Evolutionary conservation across 1,284 basidiomycete species (phyloP), one percentile per base, ranked within the genome.

Genomic region (Papiliotrema terrestris): DNA sequence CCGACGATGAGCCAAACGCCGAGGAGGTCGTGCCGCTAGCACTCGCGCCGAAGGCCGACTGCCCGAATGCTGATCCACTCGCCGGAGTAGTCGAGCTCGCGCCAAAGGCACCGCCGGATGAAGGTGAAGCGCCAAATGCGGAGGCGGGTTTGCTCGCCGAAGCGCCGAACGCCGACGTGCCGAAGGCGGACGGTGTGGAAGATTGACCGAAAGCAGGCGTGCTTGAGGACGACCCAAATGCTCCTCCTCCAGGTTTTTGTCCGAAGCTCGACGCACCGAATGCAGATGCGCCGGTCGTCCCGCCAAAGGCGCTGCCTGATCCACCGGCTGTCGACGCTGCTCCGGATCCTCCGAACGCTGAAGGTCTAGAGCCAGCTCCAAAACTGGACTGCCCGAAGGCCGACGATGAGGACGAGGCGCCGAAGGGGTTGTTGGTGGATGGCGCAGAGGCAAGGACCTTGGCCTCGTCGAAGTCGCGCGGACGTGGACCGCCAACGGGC

Each of bases 41-140:
- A n/a, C 60, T 55, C 8, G 63, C 55, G 2, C 72, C 71, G 43
- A 74, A 74, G 1, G 68, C 59, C 37, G 71, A 65, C 54, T 68
- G 69, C 11, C 69, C 77, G 41, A 81, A 80, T 25, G 74, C 73
- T 22, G 57, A 41, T 23, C 54, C 45, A n/a, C 26, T 49, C 22
- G 54, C 43, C 8, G 57, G 47, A 26, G 60, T 42, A 6, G 55
- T 55, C 15, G 54, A 20, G 8, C n/a, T n/a, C 22, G 42, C 25
- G 20, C 46, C 52, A 19, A 49, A 50, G 19, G 39, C 29, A 8
- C 51, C 41, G 23, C 37, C 19, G 2, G 50, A 36, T 17, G 49
- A 6, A 13, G 46, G 15, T 20, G 52, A 45, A 29, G 47, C 26
- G n/a, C 57, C 53, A 45, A 51, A 45, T 5, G 52, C 41, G 35